Conservation (phyloP, 2,329 filamentous ascomycete species). For the Penicillium sp. region DNA sequence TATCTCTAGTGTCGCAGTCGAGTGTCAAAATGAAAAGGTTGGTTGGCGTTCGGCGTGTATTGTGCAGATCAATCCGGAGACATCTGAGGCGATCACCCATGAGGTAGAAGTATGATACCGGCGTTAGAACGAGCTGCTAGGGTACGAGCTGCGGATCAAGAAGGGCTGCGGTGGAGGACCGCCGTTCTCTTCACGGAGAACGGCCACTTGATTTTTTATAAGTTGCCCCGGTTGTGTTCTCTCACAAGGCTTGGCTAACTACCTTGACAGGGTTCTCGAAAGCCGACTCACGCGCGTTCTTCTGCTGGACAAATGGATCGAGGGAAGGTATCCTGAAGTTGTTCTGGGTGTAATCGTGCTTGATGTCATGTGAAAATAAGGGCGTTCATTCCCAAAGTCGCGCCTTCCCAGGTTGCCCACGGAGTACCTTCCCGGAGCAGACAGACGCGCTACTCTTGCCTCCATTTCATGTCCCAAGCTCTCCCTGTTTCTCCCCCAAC, state of each 20-base stretch:
- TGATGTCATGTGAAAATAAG: too few species aligned
- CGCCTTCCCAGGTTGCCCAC: background rate
- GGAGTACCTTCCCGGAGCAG: too few species aligned
- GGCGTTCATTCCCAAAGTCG: too few species aligned
- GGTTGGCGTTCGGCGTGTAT: background rate
- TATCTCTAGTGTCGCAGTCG: slow-evolving; percentile 13
- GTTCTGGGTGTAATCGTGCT: background rate
- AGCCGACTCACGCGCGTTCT: background rate
- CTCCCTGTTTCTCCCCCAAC: background rate
- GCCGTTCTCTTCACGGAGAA: slow-evolving; percentile 25
- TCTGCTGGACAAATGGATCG: background rate
- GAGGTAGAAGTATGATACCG: background rate
- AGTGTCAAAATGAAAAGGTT: slow-evolving; percentile 7
- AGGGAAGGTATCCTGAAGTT: background rate
- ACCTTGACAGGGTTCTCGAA: slow-evolving; percentile 12
- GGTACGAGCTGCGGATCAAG: background rate
- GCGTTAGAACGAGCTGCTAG: background rate
- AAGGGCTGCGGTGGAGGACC: slow-evolving; percentile 17
- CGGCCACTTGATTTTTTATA: slow-evolving; percentile 38
- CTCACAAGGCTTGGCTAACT: slow-evolving; percentile 27
- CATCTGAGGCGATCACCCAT: slow-evolving; percentile 1
- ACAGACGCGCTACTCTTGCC: background rate
- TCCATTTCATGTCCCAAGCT: background rate
- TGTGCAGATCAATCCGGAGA: slow-evolving; percentile 8
- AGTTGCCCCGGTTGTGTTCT: slow-evolving; percentile 22